Evolutionary conservation across 345 rosid genomes (phyloP).

Genomic region (Erucastrum elatum): DNA sequence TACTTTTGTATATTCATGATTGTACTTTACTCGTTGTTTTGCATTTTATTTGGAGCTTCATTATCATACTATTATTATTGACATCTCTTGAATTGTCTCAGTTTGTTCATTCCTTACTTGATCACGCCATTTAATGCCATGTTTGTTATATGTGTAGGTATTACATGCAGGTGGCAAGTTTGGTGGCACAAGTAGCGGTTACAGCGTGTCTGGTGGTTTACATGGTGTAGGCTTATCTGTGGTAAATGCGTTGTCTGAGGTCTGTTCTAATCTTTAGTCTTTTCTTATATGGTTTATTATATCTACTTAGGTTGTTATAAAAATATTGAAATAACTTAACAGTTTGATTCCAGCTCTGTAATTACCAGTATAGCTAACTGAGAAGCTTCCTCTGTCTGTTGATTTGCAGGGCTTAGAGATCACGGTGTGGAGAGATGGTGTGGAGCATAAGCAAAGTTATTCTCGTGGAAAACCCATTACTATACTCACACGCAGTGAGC

Average conservation of each 20-base stretch:
- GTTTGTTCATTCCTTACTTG: slow-evolving; percentile 4
- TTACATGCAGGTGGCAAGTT: slow-evolving; percentile 98
- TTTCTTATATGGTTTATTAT: too few species aligned
- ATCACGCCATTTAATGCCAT: slow-evolving; percentile 2
- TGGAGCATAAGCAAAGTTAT: slow-evolving; percentile 76
- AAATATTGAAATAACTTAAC: too few species aligned
- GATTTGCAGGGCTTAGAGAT: slow-evolving; percentile 68
- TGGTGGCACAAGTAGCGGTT: slow-evolving; percentile 97
- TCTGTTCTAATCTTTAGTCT: slow-evolving; percentile 36
- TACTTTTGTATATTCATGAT: slow-evolving; percentile 21
- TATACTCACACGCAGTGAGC: slow-evolving; percentile 49
- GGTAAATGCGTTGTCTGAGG: slow-evolving; percentile 98
- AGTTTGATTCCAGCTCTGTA: too few species aligned
- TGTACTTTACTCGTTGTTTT: background rate
- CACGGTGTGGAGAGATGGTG: slow-evolving; percentile 89
- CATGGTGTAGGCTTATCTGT: slow-evolving; percentile 99
- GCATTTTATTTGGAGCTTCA: slow-evolving; percentile 23
- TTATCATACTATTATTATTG: background rate
- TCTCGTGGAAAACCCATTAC: slow-evolving; percentile 87
- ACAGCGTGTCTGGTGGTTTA: slow-evolving; percentile 93
- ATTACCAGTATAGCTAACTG: background rate
- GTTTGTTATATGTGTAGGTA: slow-evolving; percentile 54
- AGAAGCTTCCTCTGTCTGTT: slow-evolving; percentile 17
- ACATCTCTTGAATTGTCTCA: background rate
- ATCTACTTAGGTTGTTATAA: too few species aligned